phyloP scores from a whole-genome alignment of 2,329 filamentous ascomycete species.

The Talaromyces sp. region DNA sequence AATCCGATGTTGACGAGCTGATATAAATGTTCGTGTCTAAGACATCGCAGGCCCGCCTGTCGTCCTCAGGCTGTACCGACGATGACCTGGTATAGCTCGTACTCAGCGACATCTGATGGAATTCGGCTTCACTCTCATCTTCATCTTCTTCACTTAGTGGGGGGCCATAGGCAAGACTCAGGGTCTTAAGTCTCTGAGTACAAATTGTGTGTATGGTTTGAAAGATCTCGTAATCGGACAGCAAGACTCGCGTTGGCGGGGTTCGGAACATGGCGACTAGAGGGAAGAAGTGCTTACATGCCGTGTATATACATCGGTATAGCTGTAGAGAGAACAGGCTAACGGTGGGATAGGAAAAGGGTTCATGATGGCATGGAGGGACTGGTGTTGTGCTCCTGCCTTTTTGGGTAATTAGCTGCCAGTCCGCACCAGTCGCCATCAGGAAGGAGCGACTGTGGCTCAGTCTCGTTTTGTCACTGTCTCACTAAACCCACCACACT shows the following conservation, averaged over 20 bases:
- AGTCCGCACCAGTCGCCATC: not conserved
- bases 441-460: constrained; percentile 2
- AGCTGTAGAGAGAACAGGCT: not conserved
- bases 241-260: constrained; percentile 5
- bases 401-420: constrained; percentile 10
- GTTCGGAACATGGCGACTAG: constrained; percentile 12
- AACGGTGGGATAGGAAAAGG: not conserved
- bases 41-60: not conserved
- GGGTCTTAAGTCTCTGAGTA: not conserved
- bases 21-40: not conserved
- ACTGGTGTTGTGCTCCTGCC: constrained; percentile 8
- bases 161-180: not conserved
- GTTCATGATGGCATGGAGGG: not conserved
- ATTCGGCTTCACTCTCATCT: not conserved
- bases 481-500: not conserved
- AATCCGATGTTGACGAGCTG: not conserved
- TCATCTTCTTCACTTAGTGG: not conserved
- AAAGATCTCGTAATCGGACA: constrained; percentile 8
- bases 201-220: constrained; percentile 9
- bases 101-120: not conserved
- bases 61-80: not conserved
- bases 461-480: not conserved
- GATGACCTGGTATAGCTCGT: constrained; percentile 4
- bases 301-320: not conserved
- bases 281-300: not conserved